Base-by-base conservation (phyloP, 2,329 filamentous ascomycete species). In the Sordariomycetes sp. region DNA sequence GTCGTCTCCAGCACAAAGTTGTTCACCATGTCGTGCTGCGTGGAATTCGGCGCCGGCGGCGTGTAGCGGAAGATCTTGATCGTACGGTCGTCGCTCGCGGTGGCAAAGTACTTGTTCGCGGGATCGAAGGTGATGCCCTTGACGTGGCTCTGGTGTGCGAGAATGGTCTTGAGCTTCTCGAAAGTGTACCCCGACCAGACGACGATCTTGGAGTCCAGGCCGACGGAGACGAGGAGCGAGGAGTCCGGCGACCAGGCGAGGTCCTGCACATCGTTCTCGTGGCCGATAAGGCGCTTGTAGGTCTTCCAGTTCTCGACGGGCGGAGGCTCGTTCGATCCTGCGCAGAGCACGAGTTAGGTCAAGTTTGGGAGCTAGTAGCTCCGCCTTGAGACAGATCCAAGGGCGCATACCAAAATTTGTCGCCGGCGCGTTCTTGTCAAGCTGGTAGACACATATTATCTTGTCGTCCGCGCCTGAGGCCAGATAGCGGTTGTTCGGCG, bases 41-140 rank as follows among this genome's bases (percentile, higher is more conserved):
- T 96, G 40, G 94, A 90, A 69, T 96, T 97, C 11, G 94, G 89
- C 1, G 87, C 82, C 0, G 94, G 92, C 1, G 93, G 88, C 2
- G 89, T 96, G 71, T 97, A 99, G 60, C 92, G 86, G 72, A 96
- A 97, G 65, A 99, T 90, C 70, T 96, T 96, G 72, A 99, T 96
- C 2, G 91, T 93, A 60, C 94, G 86, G 71, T 99, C 94, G 70
- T 99, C 94, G 73, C 91, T 96, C 2, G 95, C 92, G 0, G 95
- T 99, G 18, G 95, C 94, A 72, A 99, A 99, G 77, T 96, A 99
- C 70, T 97, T 99, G 76, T 97, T 97, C 50, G 94, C 94, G 0
- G 94, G 94, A 69, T 99, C 94, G 68, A 99, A 99, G 0, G 93
- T 96, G 66, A 99, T 95, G 61, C 95, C 94, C 71, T 99, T 99